Base-by-base conservation (phyloP, 352 stramenopile genomes). In the Pythium biforme region DNA sequence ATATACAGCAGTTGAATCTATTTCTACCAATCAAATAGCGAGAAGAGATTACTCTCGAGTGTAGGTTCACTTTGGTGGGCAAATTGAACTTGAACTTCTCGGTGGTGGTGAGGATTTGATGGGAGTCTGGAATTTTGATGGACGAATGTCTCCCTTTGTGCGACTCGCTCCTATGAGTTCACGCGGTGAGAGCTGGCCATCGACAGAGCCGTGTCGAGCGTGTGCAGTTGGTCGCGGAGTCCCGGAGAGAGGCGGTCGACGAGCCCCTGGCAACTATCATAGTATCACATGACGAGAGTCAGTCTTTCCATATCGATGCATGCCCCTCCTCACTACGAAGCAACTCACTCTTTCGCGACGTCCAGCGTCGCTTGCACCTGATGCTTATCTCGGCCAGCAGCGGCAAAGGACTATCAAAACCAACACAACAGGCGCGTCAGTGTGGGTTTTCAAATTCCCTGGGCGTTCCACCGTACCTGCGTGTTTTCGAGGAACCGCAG, bases 401-500 rank as follows among this genome's bases (percentile, higher is more conserved):
- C 33, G 7, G 60, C 37, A 55, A 73, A 69, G 4, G 66, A 69
- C 66, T 71, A 39, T 0, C 43, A 37, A 11, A 37, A 37, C 29
- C n/a, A n/a, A n/a, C n/a, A n/a, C n/a, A n/a, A n/a, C n/a, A n/a
- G 10, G 29, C 29, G 5, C 29, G 29, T 34, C 4, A 10, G 29
- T 10, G 29, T 10, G 29, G 29, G 29, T 34, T 10, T 10, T 10
- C 29, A 34, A 34, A 34, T 34, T 34, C 29, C 29, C 4, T 34
- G 29, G 10, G 29, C 29, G 15, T 17, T 17, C 14, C 14, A 17
- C 12, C 34, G 34, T 17, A 79, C 74, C 71, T 80, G 69, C 6
- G 70, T 68, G 53, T 61, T 63, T 37, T 76, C 72, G 17, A 83
- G 70, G 46, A 83, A 80, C 6, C 25, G 47, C 15, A 83, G 66